Conservation (phyloP, 2,329 filamentous ascomycete species). For the Scleromitrula shiraiana region DNA sequence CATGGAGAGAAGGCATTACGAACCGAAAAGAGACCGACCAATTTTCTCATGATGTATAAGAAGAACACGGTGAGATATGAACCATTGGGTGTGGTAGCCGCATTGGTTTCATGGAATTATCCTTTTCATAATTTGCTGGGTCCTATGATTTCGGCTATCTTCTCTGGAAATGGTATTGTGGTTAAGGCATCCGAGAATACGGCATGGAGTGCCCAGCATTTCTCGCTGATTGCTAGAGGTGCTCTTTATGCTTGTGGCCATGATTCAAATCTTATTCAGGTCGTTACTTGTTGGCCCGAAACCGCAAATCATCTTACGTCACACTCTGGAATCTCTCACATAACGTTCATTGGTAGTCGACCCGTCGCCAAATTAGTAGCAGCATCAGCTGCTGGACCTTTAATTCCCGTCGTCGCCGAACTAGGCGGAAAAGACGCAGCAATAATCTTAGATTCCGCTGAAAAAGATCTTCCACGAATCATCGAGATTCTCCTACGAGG, state of each 20-base stretch:
- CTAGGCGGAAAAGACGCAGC: constrained; percentile 93
- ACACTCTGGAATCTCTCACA: constrained; percentile 74
- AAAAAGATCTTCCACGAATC: constrained; percentile 59
- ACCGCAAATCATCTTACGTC: constrained; percentile 75
- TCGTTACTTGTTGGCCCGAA: constrained; percentile 79
- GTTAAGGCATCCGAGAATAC: constrained; percentile 95
- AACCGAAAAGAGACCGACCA: constrained; percentile 70
- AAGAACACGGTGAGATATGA: constrained; percentile 85
- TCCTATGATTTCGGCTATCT: constrained; percentile 82
- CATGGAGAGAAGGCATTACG: constrained; percentile 78
- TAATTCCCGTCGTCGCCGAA: constrained; percentile 87
- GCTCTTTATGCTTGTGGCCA: constrained; percentile 79
- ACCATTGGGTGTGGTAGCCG: constrained; percentile 84
- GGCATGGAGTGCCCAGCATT: constrained; percentile 84
- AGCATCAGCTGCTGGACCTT: constrained; percentile 70
- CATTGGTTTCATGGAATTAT: constrained; percentile 95
- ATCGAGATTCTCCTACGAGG: constrained; percentile 81
- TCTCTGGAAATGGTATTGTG: constrained; percentile 83
- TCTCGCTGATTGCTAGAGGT: constrained; percentile 66
- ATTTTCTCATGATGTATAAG: constrained; percentile 93
- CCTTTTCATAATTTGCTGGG: constrained; percentile 92
- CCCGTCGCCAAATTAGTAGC: constrained; percentile 84
- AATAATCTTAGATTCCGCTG: constrained; percentile 71
- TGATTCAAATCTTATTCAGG: constrained; percentile 73
- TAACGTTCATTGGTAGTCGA: constrained; percentile 93